phyloP scores from a whole-genome alignment of 495 filamentous ascomycete genomes.

The Aspergillus bertholletiae region DNA sequence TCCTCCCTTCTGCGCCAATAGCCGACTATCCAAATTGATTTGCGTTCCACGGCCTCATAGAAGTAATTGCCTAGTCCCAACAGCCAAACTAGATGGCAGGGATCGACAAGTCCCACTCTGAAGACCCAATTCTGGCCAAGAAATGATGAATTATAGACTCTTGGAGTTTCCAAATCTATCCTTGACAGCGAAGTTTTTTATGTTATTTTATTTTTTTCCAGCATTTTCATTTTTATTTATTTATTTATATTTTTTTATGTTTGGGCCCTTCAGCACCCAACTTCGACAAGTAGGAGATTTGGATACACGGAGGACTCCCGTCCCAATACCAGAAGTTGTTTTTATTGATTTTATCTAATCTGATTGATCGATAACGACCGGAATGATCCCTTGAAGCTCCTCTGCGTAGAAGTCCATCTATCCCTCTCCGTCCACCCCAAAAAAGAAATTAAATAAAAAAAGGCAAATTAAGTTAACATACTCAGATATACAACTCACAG shows the following conservation, averaged over 20 bases:
- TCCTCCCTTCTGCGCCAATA: not conserved
- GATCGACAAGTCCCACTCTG: not conserved
- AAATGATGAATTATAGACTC: not conserved
- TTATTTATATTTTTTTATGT: no score
- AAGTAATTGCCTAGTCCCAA: not conserved
- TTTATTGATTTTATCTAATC: conserved; percentile 15
- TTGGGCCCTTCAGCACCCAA: not conserved
- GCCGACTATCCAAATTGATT: no score
- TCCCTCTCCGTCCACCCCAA: not conserved
- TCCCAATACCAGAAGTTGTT: not conserved
- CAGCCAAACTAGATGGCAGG: not conserved
- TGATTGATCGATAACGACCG: conserved; percentile 18
- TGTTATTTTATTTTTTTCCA: no score
- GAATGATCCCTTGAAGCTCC: not conserved
- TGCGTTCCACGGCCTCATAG: not conserved
- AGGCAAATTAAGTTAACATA: not conserved
- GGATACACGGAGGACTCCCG: not conserved
- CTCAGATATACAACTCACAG: not conserved
- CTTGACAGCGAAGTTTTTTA: not conserved
- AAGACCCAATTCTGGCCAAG: not conserved
- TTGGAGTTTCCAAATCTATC: not conserved
- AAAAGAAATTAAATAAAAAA: not conserved
- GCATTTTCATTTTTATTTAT: no score
- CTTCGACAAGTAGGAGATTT: not conserved
- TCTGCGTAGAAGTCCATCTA: no score